These are phyloP conservation scores for Podaxis rugospora DNA, from an alignment of 768 basidiomycete species.

Conservation along the genomic window DNA sequence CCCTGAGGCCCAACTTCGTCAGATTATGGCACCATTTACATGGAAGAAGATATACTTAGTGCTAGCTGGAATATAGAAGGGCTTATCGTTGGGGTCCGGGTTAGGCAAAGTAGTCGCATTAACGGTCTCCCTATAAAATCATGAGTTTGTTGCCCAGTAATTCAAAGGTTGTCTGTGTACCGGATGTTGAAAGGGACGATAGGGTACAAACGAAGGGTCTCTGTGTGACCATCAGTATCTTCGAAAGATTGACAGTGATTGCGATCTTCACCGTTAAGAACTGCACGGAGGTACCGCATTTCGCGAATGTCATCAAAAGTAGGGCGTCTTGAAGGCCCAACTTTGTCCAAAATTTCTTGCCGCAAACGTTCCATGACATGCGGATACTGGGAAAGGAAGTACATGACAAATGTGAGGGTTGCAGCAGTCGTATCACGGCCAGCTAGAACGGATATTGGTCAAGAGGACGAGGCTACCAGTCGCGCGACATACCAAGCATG, in stretches of 20 bases:
- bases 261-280: conserved; percentile 49
- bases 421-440: conserved; percentile 44
- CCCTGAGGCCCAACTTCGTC: conserved; percentile 20
- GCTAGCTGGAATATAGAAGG: conserved; percentile 49
- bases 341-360: conserved; percentile 48
- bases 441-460: conserved; percentile 19
- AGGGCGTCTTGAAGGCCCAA: conserved; percentile 46
- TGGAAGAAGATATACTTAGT: conserved; percentile 33
- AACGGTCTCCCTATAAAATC: conserved; percentile 35
- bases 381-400: conserved; percentile 49
- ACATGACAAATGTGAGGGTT: conserved; percentile 37
- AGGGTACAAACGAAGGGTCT: conserved; percentile 54
- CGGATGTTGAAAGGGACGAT: conserved; percentile 53
- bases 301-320: conserved; percentile 36
- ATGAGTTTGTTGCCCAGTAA: neutral
- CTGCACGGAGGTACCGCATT: conserved; percentile 61
- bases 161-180: conserved; percentile 18
- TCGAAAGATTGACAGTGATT: neutral
- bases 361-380: conserved; percentile 42
- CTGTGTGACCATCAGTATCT: conserved; percentile 19
- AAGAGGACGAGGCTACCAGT: neutral
- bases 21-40: neutral
- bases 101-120: conserved; percentile 45
- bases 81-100: conserved; percentile 39
- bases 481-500: conserved; percentile 30